Conservation (phyloP, 257 asterid species). For the Solanum chaucha region DNA sequence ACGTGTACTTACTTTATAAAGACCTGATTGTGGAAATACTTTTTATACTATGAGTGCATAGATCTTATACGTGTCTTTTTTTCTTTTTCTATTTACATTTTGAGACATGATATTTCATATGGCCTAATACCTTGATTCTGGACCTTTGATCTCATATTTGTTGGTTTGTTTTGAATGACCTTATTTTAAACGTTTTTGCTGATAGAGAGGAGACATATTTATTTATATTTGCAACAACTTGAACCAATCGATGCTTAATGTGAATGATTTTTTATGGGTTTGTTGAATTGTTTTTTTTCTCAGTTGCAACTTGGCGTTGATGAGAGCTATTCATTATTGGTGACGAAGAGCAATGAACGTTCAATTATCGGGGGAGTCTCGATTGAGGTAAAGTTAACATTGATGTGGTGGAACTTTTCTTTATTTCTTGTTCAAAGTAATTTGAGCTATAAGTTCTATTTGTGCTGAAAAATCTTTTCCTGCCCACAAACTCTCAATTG, state of each 20-base stretch:
- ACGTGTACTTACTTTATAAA: not conserved
- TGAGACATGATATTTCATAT: not conserved
- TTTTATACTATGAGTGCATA: not conserved
- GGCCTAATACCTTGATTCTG: not conserved
- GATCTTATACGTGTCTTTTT: not conserved
- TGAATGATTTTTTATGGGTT: not conserved
- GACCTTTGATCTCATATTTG: not conserved
- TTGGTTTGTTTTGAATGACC: not conserved
- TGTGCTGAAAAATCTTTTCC: too few species aligned
- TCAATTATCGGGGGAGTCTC: too few species aligned
- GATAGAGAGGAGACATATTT: not conserved
- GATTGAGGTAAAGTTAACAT: too few species aligned
- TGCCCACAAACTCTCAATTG: too few species aligned
- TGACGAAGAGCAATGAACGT: slow-evolving; percentile 35
- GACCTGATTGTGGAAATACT: not conserved
- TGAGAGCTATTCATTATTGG: slow-evolving; percentile 77
- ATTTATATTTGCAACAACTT: not conserved
- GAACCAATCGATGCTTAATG: not conserved
- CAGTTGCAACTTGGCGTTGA: slow-evolving; percentile 87
- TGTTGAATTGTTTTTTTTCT: not conserved
- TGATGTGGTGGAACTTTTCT: too few species aligned
- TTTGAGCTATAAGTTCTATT: too few species aligned
- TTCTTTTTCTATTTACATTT: not conserved
- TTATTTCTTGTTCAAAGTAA: too few species aligned
- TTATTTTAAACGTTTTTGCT: not conserved